Evolutionary conservation across 768 basidiomycete genomes (phyloP).

Genomic region (Melanogaster broomeanus): DNA sequence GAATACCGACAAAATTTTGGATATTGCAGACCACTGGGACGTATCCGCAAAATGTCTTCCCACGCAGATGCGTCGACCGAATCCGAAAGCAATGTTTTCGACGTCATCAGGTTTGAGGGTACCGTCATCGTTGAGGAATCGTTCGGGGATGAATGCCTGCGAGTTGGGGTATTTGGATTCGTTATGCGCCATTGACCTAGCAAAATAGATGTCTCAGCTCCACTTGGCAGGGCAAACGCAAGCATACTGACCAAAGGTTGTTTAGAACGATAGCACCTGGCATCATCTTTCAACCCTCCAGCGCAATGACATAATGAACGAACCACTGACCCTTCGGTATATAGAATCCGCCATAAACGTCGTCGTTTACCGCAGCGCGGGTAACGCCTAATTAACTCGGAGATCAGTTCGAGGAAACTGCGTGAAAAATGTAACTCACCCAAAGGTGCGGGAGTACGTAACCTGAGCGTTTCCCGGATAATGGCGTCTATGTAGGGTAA

Average conservation of each 20-base stretch:
- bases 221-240: too few species aligned
- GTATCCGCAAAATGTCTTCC: slow-evolving; percentile 38
- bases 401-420: too few species aligned
- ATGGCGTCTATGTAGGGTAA: slow-evolving; percentile 38
- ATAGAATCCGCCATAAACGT: slow-evolving; percentile 36
- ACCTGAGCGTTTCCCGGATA: slow-evolving; percentile 34
- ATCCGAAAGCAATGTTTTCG: slow-evolving; percentile 16
- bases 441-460: slow-evolving; percentile 24
- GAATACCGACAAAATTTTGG: slow-evolving; percentile 39
- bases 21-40: slow-evolving; percentile 38
- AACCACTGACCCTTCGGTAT: slow-evolving; percentile 27
- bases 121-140: slow-evolving; percentile 31
- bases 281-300: too few species aligned
- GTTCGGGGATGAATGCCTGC: slow-evolving; percentile 37
- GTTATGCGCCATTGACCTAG: slow-evolving; percentile 46
- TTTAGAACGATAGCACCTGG: too few species aligned
- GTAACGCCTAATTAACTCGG: slow-evolving; percentile 37
- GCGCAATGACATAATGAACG: too few species aligned
- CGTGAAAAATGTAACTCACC: slow-evolving; percentile 19
- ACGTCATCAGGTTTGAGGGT: slow-evolving; percentile 16
- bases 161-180: slow-evolving; percentile 37
- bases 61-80: slow-evolving; percentile 35
- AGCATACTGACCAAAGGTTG: slow-evolving; percentile 21
- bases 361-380: slow-evolving; percentile 38
- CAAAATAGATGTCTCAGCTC: too few species aligned